Conservation (phyloP, 306 rosid species). For the Lathyrus oleraceus region DNA sequence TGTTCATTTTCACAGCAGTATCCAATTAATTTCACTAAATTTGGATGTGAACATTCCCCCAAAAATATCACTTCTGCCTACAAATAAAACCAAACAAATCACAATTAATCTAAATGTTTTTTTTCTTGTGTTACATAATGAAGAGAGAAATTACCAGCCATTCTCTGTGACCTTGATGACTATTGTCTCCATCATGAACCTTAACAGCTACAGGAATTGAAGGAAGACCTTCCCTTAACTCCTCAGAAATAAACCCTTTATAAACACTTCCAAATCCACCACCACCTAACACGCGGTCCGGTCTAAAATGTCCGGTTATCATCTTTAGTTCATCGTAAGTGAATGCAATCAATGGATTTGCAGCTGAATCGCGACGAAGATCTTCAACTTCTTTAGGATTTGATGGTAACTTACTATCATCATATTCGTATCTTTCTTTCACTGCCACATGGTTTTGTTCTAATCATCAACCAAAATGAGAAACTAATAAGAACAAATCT, state of each 20-base stretch:
- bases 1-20: slow-evolving; percentile 98
- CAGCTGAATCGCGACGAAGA: slow-evolving; percentile 78
- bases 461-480: slow-evolving; percentile 53
- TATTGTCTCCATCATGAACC: slow-evolving; percentile 96
- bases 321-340: slow-evolving; percentile 68
- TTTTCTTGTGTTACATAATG: not conserved
- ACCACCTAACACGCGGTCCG: slow-evolving; percentile 79
- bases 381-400: slow-evolving; percentile 96
- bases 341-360: slow-evolving; percentile 84
- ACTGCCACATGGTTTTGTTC: slow-evolving; percentile 52
- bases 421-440: slow-evolving; percentile 40
- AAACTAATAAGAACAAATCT: slow-evolving; percentile 37
- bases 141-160: slow-evolving; percentile 81
- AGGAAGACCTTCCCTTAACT: slow-evolving; percentile 65
- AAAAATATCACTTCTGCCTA: slow-evolving; percentile 99
- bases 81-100: slow-evolving; percentile 34
- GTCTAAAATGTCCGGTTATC: slow-evolving; percentile 80
- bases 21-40: slow-evolving; percentile 89
- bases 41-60: slow-evolving; percentile 99
- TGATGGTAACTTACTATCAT: slow-evolving; percentile 68
- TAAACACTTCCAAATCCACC: slow-evolving; percentile 99
- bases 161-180: slow-evolving; percentile 97
- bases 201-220: slow-evolving; percentile 83
- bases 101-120: slow-evolving; percentile 21
- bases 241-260: slow-evolving; percentile 85